Conservation (phyloP, 139 green algal genomes). For the Dunaliella primolecta region DNA sequence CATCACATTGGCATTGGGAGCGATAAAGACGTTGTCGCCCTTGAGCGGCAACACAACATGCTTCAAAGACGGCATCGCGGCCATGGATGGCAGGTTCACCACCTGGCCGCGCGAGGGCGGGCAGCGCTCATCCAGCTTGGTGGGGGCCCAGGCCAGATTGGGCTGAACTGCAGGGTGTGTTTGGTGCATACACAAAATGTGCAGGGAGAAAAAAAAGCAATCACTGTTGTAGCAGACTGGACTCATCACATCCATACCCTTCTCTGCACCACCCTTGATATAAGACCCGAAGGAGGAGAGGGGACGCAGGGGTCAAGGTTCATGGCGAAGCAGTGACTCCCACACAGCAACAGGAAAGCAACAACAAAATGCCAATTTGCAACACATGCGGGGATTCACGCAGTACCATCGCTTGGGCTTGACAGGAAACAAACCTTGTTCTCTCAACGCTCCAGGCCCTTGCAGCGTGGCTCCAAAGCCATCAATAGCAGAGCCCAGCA, state of each 20-base stretch:
- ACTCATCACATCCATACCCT: too few species aligned
- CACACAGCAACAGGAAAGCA: too few species aligned
- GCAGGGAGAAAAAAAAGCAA: background rate
- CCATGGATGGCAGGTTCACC: constrained; percentile 10
- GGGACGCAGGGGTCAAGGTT: too few species aligned
- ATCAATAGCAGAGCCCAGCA: constrained; percentile 40
- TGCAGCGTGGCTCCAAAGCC: constrained; percentile 39
- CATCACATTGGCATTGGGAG: constrained; percentile 84
- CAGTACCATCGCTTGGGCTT: too few species aligned
- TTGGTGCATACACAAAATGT: background rate
- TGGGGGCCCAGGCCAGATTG: constrained; percentile 55
- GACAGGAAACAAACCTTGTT: too few species aligned
- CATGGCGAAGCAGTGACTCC: too few species aligned
- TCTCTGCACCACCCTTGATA: too few species aligned
- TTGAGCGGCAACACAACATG: constrained; percentile 53
- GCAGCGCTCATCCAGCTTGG: constrained; percentile 18
- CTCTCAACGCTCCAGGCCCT: constrained; percentile 32
- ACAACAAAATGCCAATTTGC: too few species aligned
- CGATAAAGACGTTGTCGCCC: constrained; percentile 70
- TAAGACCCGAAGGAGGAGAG: too few species aligned
- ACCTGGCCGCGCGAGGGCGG: constrained; percentile 17
- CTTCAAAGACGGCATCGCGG: constrained; percentile 18
- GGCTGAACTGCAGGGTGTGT: constrained; percentile 48
- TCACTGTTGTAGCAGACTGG: too few species aligned
- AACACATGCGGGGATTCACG: too few species aligned